These are phyloP conservation scores for Yamadazyma nakazawae DNA, from an alignment of 805 yeast species.

Conservation along the genomic window DNA sequence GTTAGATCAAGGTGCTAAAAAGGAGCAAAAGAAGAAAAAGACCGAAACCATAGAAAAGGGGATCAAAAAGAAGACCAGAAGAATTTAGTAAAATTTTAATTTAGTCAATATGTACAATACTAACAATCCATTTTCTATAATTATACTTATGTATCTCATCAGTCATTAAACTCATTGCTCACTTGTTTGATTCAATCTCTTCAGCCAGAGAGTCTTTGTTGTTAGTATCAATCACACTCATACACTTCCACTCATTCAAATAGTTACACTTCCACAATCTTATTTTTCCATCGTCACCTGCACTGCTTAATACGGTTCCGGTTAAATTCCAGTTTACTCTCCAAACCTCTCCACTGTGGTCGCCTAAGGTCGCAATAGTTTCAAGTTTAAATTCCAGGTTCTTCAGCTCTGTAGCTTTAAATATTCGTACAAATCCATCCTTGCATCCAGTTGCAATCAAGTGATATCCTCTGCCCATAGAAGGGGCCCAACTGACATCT, in stretches of 20 bases:
- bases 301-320: slow-evolving; percentile 86
- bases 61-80: slow-evolving; percentile 26
- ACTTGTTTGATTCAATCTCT: background rate
- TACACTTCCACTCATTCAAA: slow-evolving; percentile 82
- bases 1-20: slow-evolving; percentile 23
- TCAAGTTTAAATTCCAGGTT: slow-evolving; percentile 45
- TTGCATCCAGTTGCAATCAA: slow-evolving; percentile 93
- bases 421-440: slow-evolving; percentile 88
- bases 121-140: background rate
- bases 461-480: slow-evolving; percentile 87
- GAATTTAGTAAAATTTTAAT: background rate
- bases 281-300: slow-evolving; percentile 94
- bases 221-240: slow-evolving; percentile 57
- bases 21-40: background rate
- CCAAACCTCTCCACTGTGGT: slow-evolving; percentile 92
- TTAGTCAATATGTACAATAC: background rate
- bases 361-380: slow-evolving; percentile 62
- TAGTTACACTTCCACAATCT: slow-evolving; percentile 90
- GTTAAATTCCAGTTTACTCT: slow-evolving; percentile 92
- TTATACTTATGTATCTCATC: slow-evolving; percentile 7
- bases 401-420: slow-evolving; percentile 56
- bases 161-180: slow-evolving; percentile 1
- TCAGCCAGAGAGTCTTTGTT: slow-evolving; percentile 18
- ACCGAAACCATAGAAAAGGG: background rate
- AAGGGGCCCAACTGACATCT: slow-evolving; percentile 94